A percentile compares a stretch with the other conserved stretches of the same genome.
phyloP scores from a whole-genome alignment of 148 eudicot species.

The Cornus kousa region DNA sequence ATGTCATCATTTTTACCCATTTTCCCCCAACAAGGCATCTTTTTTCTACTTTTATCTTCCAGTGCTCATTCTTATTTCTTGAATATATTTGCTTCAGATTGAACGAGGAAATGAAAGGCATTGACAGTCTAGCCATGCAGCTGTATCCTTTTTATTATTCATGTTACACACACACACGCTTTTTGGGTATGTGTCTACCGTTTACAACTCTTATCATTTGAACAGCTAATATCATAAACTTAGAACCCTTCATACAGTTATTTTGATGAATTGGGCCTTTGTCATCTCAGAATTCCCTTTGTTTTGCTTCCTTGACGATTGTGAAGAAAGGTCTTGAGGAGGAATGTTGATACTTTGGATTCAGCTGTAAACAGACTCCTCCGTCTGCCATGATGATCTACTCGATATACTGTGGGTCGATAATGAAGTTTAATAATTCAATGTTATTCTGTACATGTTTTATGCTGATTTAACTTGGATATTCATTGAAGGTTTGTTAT shows the following conservation, averaged over 20 bases:
- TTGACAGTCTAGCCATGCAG: constrained; percentile 62
- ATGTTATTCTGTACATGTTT: neutral
- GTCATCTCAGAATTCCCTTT: neutral
- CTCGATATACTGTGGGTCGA: neutral
- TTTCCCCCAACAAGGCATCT: neutral
- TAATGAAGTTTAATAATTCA: neutral
- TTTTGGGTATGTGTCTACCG: neutral
- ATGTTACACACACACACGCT: neutral
- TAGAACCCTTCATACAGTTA: neutral
- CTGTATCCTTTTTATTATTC: constrained; percentile 60
- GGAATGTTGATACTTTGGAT: constrained; percentile 78
- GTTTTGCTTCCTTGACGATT: constrained; percentile 41
- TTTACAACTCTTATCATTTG: neutral
- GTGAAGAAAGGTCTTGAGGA: constrained; percentile 57
- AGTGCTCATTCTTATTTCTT: neutral
- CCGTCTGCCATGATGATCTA: constrained; percentile 46
- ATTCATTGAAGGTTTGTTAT: too few species aligned
- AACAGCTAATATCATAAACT: neutral
- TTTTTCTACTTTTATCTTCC: too few species aligned
- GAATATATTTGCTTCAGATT: constrained; percentile 46
- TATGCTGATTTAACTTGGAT: too few species aligned
- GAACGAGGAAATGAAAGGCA: constrained; percentile 88
- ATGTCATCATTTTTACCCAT: neutral
- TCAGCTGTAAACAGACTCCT: constrained; percentile 57
- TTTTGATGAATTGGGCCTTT: neutral